Evolutionary conservation across 78 protist genomes (phyloP).

Genomic region (Monosiga brevicollis): DNA sequence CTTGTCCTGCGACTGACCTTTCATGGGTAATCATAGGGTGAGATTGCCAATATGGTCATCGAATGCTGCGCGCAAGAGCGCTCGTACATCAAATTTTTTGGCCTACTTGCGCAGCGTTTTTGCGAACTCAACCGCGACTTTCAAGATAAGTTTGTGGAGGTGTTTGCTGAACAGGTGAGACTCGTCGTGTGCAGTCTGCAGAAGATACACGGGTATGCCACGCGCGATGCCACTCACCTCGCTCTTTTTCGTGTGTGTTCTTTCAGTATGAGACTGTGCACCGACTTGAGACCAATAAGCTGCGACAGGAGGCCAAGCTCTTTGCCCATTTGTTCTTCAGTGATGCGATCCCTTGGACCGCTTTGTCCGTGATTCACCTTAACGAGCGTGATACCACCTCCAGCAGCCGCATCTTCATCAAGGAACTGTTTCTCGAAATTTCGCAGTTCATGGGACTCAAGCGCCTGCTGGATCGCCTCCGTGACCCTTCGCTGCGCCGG

Average conservation of each 20-base stretch:
- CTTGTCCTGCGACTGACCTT: too few species aligned
- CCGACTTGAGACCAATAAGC: conserved; percentile 79
- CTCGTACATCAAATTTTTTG: conserved; percentile 76
- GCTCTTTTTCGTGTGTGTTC: neutral
- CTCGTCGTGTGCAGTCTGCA: neutral
- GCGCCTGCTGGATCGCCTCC: conserved; percentile 25
- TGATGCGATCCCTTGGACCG: conserved; percentile 57
- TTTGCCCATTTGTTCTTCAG: conserved; percentile 62
- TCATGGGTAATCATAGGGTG: conserved; percentile 64
- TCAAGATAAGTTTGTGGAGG: conserved; percentile 26
- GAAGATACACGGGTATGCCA: neutral
- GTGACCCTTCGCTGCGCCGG: neutral
- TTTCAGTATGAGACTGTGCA: conserved; percentile 69
- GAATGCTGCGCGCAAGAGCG: conserved; percentile 91
- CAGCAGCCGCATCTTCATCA: conserved; percentile 88
- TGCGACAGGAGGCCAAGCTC: conserved; percentile 57
- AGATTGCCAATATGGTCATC: conserved; percentile 79
- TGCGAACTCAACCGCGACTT: neutral
- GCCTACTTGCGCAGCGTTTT: conserved; percentile 52
- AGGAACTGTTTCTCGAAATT: conserved; percentile 78
- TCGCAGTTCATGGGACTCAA: neutral
- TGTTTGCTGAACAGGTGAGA: conserved; percentile 15
- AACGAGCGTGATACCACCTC: conserved; percentile 81
- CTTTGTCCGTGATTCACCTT: conserved; percentile 34
- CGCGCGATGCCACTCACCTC: neutral